Evolutionary conservation across 2,329 filamentous ascomycete species (phyloP).

Genomic region (Colletotrichum eremochloae): DNA sequence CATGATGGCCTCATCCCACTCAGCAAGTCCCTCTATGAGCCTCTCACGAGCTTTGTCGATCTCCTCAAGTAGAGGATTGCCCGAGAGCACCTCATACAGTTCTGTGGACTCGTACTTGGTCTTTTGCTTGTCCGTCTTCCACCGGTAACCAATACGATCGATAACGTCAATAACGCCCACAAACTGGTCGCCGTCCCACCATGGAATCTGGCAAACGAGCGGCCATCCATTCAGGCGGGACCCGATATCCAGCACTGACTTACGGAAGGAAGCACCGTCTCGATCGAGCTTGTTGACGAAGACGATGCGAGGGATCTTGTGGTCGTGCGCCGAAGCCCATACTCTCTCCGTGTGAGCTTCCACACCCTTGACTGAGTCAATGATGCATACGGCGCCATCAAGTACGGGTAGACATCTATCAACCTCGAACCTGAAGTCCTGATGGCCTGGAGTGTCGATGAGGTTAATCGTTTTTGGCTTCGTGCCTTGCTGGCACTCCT

Average conservation of each 20-base stretch:
- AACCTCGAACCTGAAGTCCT: constrained; percentile 98
- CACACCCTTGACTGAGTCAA: constrained; percentile 92
- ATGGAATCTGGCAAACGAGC: constrained; percentile 93
- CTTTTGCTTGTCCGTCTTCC: constrained; percentile 63
- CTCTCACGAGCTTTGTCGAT: constrained; percentile 81
- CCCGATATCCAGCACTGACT: constrained; percentile 88
- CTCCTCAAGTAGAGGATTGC: constrained; percentile 71
- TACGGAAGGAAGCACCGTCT: constrained; percentile 82
- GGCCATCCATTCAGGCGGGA: constrained; percentile 85
- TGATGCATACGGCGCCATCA: constrained; percentile 91
- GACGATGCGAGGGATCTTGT: constrained; percentile 84
- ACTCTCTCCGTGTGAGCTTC: constrained; percentile 98
- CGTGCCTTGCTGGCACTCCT: constrained; percentile 55
- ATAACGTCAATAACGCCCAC: constrained; percentile 89
- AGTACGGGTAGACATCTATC: constrained; percentile 89
- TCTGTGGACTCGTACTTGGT: constrained; percentile 47
- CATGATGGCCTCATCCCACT: constrained; percentile 88
- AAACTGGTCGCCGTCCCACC: constrained; percentile 88
- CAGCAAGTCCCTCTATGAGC: constrained; percentile 86
- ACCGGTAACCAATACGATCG: constrained; percentile 79
- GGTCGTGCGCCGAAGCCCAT: constrained; percentile 90
- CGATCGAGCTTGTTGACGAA: constrained; percentile 86
- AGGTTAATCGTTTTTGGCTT: constrained; percentile 82
- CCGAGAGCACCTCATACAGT: constrained; percentile 52
- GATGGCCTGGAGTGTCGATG: constrained; percentile 96